phyloP scores from a whole-genome alignment of 140 eudicot species.

The Erigeron philadelphicus region DNA sequence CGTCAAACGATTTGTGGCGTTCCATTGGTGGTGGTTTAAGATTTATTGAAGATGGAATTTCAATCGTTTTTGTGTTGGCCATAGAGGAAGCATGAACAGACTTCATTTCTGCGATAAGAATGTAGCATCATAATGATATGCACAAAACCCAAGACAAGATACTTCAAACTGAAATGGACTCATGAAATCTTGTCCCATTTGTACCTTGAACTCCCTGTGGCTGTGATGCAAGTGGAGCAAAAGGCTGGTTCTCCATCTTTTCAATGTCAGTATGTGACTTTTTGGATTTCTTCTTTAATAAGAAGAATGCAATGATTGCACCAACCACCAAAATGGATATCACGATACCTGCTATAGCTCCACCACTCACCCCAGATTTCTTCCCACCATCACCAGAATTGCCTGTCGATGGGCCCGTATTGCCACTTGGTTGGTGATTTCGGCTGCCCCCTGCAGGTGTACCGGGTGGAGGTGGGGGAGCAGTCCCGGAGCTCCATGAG shows the following conservation, averaged over 20 bases:
- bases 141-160: conserved; percentile 9
- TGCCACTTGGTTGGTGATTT: conserved; percentile 40
- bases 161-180: background rate
- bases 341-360: conserved; percentile 82
- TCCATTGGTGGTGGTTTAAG: conserved; percentile 92
- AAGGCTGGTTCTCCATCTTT: conserved; percentile 68
- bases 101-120: conserved; percentile 48
- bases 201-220: conserved; percentile 72
- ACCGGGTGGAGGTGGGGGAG: conserved; percentile 99
- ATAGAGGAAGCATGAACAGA: conserved; percentile 52
- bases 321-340: conserved; percentile 78
- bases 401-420: conserved; percentile 35
- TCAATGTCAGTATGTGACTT: conserved; percentile 61
- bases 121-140: background rate
- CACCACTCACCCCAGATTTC: conserved; percentile 72
- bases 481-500: conserved; percentile 74
- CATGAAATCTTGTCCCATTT: background rate
- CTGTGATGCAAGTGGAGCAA: conserved; percentile 63
- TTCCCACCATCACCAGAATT: conserved; percentile 36
- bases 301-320: conserved; percentile 66
- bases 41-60: conserved; percentile 51
- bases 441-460: conserved; percentile 47
- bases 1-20: conserved; percentile 78
- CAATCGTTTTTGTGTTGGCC: conserved; percentile 45
- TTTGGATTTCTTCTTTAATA: conserved; percentile 57